phyloP scores from a whole-genome alignment of 129 eudicot genomes.

The Tagetes patula region DNA sequence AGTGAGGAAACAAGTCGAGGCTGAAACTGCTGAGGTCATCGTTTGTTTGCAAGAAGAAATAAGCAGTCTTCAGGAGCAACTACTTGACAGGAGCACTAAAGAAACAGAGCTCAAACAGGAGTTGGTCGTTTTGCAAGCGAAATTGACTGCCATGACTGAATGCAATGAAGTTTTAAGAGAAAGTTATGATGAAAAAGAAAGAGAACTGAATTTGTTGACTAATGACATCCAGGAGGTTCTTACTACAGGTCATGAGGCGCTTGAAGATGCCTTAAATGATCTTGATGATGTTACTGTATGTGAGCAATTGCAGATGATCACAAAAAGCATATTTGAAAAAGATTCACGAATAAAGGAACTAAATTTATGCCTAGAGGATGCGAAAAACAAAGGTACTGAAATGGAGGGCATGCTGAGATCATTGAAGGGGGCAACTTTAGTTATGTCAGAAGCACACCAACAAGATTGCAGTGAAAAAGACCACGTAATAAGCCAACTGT shows the following conservation, averaged over 20 bases:
- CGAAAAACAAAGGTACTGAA: constrained; percentile 53
- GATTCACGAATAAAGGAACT: constrained; percentile 69
- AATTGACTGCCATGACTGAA: constrained; percentile 31
- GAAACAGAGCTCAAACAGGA: constrained; percentile 49
- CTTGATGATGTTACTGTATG: constrained; percentile 49
- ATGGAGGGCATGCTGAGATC: constrained; percentile 86
- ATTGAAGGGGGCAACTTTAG: constrained; percentile 82
- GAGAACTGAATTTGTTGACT: constrained; percentile 38
- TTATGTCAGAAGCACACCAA: constrained; percentile 81
- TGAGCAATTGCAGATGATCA: constrained; percentile 64
- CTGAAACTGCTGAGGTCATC: constrained; percentile 95
- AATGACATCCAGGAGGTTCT: constrained; percentile 69
- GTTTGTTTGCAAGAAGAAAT: constrained; percentile 94
- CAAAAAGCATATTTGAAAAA: constrained; percentile 59
- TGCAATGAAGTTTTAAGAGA: constrained; percentile 46
- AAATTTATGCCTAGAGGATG: constrained; percentile 58
- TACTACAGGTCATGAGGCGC: constrained; percentile 61
- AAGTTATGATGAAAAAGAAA: constrained; percentile 51
- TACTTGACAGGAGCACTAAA: constrained; percentile 46
- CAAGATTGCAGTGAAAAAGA: constrained; percentile 72
- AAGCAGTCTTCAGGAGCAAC: constrained; percentile 64
- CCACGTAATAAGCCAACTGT: constrained; percentile 44
- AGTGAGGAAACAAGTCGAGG: constrained; percentile 84
- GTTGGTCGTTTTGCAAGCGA: constrained; percentile 42
- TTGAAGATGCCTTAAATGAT: constrained; percentile 55